Conservation (phyloP, 306 rosid genomes). For the Ziziphus jujuba region DNA sequence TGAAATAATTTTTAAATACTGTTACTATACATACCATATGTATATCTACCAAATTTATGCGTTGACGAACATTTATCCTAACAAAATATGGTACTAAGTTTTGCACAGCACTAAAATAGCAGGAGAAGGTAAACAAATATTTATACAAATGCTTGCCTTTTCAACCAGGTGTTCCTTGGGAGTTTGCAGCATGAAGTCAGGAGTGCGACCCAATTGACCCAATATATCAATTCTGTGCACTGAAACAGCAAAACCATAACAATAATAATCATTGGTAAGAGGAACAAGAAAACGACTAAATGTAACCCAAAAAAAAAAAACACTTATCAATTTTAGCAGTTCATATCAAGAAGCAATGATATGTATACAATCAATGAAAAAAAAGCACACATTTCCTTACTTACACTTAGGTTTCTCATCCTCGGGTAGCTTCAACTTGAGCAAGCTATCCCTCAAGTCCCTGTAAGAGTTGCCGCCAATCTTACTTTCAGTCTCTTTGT, state of each 20-base stretch:
- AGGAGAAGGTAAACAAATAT: too few species aligned
- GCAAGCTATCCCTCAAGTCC: conserved; percentile 28
- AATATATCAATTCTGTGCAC: conserved; percentile 43
- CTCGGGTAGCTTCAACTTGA: neutral
- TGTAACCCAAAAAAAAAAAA: too few species aligned
- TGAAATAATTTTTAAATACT: too few species aligned
- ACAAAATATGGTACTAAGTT: too few species aligned
- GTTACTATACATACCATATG: too few species aligned
- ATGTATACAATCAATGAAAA: neutral
- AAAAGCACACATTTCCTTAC: conserved; percentile 39
- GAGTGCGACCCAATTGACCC: conserved; percentile 43
- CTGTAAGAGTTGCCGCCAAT: rapidly evolving
- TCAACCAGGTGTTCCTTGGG: conserved; percentile 82
- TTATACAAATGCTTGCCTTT: conserved; percentile 36
- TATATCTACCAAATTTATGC: too few species aligned
- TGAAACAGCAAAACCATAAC: conserved; percentile 21
- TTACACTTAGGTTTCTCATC: neutral
- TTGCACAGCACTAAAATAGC: too few species aligned
- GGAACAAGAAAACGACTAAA: too few species aligned
- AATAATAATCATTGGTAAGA: too few species aligned
- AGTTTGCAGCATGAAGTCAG: conserved; percentile 49
- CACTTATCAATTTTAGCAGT: too few species aligned
- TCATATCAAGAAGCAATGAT: neutral
- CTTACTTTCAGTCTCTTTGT: conserved; percentile 21
- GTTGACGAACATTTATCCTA: too few species aligned